A percentile compares a stretch with the other conserved stretches of the same genome.
Evolutionary conservation across 129 eudicot genomes (phyloP).

Genomic region (Centrapalus pauciflorus): DNA sequence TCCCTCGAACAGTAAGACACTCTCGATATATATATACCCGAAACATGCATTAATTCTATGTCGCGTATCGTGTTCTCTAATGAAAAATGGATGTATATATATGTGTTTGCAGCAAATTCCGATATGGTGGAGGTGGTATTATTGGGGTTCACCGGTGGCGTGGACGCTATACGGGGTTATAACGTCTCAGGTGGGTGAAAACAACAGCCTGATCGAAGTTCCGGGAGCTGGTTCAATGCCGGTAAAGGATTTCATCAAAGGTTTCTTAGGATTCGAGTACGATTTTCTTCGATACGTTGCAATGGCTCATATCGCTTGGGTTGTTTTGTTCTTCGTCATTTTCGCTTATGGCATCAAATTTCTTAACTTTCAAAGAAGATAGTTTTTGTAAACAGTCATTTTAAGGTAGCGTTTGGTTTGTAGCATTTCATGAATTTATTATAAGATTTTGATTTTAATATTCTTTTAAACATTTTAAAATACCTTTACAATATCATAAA

Average conservation of each 20-base stretch:
- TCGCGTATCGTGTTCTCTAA: background rate
- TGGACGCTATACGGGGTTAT: conserved; percentile 53
- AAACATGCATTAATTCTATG: too few species aligned
- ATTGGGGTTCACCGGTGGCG: conserved; percentile 54
- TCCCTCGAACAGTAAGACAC: conserved; percentile 41
- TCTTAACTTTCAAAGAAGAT: conserved; percentile 64
- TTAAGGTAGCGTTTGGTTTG: too few species aligned
- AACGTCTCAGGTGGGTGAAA: conserved; percentile 44
- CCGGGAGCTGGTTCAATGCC: conserved; percentile 21
- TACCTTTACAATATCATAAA: too few species aligned
- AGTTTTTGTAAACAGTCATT: too few species aligned
- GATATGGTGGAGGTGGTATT: conserved; percentile 66
- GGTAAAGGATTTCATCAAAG: conserved; percentile 37
- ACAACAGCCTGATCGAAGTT: conserved; percentile 5
- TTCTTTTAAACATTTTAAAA: too few species aligned
- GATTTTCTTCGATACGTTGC: conserved; percentile 51
- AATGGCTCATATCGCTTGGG: conserved; percentile 49
- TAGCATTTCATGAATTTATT: too few species aligned
- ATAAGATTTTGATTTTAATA: too few species aligned
- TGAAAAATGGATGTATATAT: too few species aligned
- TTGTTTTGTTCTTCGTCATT: conserved; percentile 32
- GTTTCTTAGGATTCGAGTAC: conserved; percentile 41
- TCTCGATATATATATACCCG: too few species aligned
- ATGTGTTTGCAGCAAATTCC: conserved; percentile 54
- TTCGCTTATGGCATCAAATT: conserved; percentile 52